These are phyloP conservation scores for Irpex lacteus DNA, from an alignment of 1,284 basidiomycete genomes.

Conservation along the genomic window DNA sequence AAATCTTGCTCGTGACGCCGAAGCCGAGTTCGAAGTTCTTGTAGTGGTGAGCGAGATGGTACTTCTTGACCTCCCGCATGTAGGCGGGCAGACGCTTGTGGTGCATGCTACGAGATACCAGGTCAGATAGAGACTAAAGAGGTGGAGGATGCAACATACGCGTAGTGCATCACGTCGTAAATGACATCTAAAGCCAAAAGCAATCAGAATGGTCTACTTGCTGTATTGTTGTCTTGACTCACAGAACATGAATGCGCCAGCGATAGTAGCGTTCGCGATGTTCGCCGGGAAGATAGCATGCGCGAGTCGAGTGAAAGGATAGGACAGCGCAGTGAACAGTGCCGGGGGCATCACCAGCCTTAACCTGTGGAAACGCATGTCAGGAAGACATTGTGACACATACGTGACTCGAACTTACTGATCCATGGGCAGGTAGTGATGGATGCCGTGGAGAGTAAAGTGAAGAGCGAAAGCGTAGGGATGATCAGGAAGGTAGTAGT, in stretches of 20 bases:
- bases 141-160: slow-evolving; percentile 44
- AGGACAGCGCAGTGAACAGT: slow-evolving; percentile 77
- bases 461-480: slow-evolving; percentile 83
- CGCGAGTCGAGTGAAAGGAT: slow-evolving; percentile 88
- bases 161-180: slow-evolving; percentile 93
- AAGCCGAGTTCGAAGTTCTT: slow-evolving; percentile 99
- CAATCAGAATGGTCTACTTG: slow-evolving; percentile 28
- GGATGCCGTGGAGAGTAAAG: slow-evolving; percentile 94
- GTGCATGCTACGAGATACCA: slow-evolving; percentile 55
- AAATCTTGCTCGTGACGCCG: slow-evolving; percentile 94
- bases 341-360: slow-evolving; percentile 97
- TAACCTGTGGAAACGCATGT: slow-evolving; percentile 44
- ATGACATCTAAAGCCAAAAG: slow-evolving; percentile 57
- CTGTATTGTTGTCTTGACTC: slow-evolving; percentile 28
- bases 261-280: slow-evolving; percentile 91
- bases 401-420: slow-evolving; percentile 42
- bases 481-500: slow-evolving; percentile 84
- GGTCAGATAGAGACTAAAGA: not conserved
- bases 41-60: slow-evolving; percentile 98
- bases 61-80: slow-evolving; percentile 91
- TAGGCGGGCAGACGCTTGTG: slow-evolving; percentile 90
- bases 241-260: slow-evolving; percentile 92
- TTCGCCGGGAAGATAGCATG: slow-evolving; percentile 82
- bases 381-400: not conserved
- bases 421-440: slow-evolving; percentile 98